A percentile compares a stretch with the other conserved stretches of the same genome.
Conservation (phyloP, 208 protist genomes). For the Trypanosoma avium region DNA sequence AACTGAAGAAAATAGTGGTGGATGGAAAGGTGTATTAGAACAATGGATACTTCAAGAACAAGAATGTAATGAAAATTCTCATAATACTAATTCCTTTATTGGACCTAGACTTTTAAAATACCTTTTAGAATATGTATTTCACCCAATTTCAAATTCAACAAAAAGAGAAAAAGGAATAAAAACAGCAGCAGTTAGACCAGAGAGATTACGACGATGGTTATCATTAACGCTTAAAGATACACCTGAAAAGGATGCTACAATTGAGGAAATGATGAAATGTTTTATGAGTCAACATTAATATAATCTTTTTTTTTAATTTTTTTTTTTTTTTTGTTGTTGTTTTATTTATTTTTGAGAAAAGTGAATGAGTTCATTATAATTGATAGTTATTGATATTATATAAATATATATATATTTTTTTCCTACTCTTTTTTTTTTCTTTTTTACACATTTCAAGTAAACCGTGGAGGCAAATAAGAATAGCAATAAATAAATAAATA, state of each 20-base stretch:
- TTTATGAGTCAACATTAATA: conserved; percentile 7
- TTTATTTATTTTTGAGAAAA: no score
- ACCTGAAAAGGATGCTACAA: conserved; percentile 2
- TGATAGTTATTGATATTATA: no score
- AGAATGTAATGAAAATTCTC: no score
- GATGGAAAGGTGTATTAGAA: conserved; percentile 21
- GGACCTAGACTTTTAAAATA: conserved; percentile 60
- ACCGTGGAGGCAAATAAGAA: not conserved
- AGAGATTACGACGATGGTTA: conserved; percentile 26
- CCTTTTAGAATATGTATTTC: conserved; percentile 63
- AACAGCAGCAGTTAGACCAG: conserved; percentile 3
- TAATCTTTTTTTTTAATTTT: conserved; percentile 10
- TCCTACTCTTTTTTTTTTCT: not conserved
- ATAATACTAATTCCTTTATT: conserved; percentile 15
- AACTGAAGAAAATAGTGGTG: conserved; percentile 6
- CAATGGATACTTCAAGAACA: conserved; percentile 16
- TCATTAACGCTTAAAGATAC: not conserved
- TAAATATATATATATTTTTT: no score
- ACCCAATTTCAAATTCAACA: not conserved
- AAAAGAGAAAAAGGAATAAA: not conserved
- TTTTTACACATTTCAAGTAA: not conserved
- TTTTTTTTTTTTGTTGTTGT: conserved; percentile 23
- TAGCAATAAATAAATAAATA: conserved; percentile 1
- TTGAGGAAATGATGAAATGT: conserved; percentile 21
- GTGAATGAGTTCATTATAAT: no score